phyloP scores from a whole-genome alignment of 441 rosid species.

The Gossypium armourianum region DNA sequence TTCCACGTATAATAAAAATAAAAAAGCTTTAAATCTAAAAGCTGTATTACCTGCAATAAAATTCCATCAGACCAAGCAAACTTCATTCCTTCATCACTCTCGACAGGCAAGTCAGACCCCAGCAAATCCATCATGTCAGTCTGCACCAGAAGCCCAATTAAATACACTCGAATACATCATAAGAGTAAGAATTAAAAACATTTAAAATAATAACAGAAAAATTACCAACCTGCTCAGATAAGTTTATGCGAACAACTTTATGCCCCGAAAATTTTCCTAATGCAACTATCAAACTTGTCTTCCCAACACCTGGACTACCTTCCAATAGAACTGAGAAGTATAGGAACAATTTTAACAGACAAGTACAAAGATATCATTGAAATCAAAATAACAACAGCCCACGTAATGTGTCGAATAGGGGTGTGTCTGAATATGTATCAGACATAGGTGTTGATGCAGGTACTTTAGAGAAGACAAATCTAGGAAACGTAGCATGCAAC shows the following conservation, averaged over 20 bases:
- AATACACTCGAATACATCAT: background rate
- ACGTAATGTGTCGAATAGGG: background rate
- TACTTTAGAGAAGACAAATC: background rate
- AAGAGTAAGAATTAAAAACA: slow-evolving; percentile 7
- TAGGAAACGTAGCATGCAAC: background rate
- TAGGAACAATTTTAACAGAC: slow-evolving; percentile 12
- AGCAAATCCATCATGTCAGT: slow-evolving; percentile 98
- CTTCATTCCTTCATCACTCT: slow-evolving; percentile 77
- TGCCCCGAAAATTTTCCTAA: slow-evolving; percentile 92
- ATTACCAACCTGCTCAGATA: slow-evolving; percentile 82
- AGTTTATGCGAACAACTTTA: slow-evolving; percentile 86
- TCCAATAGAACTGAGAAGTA: slow-evolving; percentile 64
- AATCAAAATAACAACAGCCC: slow-evolving; percentile 3
- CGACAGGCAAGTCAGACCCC: slow-evolving; percentile 91
- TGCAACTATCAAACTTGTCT: slow-evolving; percentile 83
- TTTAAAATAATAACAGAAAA: background rate
- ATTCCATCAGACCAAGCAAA: slow-evolving; percentile 99
- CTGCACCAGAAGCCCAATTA: slow-evolving; percentile 37
- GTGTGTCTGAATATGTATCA: background rate
- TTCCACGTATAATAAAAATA: slow-evolving; percentile 3
- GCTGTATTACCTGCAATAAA: slow-evolving; percentile 58
- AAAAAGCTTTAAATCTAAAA: background rate
- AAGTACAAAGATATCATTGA: slow-evolving; percentile 11
- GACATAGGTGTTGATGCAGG: background rate
- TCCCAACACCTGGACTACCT: slow-evolving; percentile 99